These are phyloP conservation scores for Trichophyton simii DNA, from an alignment of 2,329 filamentous ascomycete species.

Conservation along the genomic window DNA sequence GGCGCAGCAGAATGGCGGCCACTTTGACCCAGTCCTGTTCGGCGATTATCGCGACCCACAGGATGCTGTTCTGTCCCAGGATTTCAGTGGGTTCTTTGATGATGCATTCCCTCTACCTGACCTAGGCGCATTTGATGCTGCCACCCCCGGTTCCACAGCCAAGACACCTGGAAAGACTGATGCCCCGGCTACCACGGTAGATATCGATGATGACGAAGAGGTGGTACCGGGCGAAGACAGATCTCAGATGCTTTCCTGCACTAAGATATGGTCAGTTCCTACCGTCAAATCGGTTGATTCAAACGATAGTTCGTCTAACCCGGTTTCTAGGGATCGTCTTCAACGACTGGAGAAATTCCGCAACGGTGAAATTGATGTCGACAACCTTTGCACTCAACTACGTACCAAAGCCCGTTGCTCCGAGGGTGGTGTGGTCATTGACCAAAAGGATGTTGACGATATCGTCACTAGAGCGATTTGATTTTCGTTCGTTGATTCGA, in stretches of 20 bases:
- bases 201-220: constrained; percentile 59
- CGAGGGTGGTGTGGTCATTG: constrained; percentile 73
- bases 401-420: constrained; percentile 94
- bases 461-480: constrained; percentile 45
- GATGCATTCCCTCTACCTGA: constrained; percentile 69
- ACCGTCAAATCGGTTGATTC: background rate
- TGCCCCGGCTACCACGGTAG: constrained; percentile 58
- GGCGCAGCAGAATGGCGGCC: constrained; percentile 65
- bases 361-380: constrained; percentile 83
- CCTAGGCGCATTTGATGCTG: constrained; percentile 48
- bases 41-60: constrained; percentile 86
- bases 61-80: constrained; percentile 59
- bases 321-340: constrained; percentile 62
- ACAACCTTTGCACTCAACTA: constrained; percentile 81
- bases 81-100: constrained; percentile 59
- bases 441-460: constrained; percentile 74
- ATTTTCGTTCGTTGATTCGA: background rate
- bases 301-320: constrained; percentile 3
- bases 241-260: constrained; percentile 63
- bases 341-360: constrained; percentile 79
- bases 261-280: constrained; percentile 73
- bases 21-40: constrained; percentile 85
- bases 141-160: constrained; percentile 17
- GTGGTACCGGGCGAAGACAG: constrained; percentile 50
- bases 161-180: constrained; percentile 45